Conservation (phyloP, 805 yeast species). For the Candida incommunis region DNA sequence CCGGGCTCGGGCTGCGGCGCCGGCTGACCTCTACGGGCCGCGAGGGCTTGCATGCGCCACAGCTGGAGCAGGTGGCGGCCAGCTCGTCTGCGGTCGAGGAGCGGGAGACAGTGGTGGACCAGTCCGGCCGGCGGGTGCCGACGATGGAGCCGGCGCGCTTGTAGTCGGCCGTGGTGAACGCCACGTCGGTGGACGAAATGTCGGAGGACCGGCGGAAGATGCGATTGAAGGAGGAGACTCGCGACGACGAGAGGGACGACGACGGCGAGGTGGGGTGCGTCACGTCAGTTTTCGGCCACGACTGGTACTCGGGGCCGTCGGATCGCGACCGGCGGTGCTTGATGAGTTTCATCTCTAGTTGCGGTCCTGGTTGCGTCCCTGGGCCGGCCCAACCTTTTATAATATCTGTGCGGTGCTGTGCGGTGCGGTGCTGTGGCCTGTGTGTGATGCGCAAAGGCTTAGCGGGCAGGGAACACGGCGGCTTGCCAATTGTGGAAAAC, state of each 20-base stretch:
- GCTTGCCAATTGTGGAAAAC: no score
- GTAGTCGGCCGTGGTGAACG: conserved; percentile 7
- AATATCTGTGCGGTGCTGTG: no score
- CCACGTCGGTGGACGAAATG: neutral
- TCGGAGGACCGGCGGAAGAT: neutral
- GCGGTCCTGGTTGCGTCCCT: no score
- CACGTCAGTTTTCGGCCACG: conserved; percentile 9
- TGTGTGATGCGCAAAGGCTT: no score
- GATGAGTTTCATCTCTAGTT: conserved; percentile 8
- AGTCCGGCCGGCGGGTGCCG: conserved; percentile 37
- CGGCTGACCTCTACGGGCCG: no score
- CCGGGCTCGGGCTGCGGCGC: no score
- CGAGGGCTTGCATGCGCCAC: no score
- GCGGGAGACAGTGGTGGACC: conserved; percentile 16
- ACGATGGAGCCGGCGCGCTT: conserved; percentile 20
- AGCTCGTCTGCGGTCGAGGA: neutral
- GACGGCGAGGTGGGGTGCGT: conserved; percentile 14
- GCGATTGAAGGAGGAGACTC: conserved; percentile 5
- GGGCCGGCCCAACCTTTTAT: no score
- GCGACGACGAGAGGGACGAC: conserved; percentile 9
- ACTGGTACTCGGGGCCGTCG: conserved; percentile 10
- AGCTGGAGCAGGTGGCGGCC: no score
- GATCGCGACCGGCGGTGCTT: conserved; percentile 11
- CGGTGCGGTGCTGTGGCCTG: no score
- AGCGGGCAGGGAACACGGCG: no score